These are phyloP conservation scores for Gaertneriomyces semiglobifer DNA, from an alignment of 192 early-diverging fungal species.

Conservation along the genomic window DNA sequence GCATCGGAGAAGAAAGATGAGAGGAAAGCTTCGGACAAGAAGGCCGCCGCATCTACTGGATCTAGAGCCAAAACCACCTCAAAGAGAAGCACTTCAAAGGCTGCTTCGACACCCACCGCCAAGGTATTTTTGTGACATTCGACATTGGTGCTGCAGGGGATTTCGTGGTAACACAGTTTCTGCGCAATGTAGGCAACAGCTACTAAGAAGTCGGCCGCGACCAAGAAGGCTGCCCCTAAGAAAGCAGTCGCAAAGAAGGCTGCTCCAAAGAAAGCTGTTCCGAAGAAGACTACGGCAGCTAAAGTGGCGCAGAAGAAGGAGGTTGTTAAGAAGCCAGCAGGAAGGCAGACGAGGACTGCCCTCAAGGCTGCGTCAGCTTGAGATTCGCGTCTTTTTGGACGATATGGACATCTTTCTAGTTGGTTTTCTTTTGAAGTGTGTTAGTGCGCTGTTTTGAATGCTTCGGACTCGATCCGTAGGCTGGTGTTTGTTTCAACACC, in stretches of 20 bases:
- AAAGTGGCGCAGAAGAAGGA: conserved; percentile 36
- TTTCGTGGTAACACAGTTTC: conserved; percentile 31
- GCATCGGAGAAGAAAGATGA: not conserved
- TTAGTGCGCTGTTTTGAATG: no score
- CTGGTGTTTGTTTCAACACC: no score
- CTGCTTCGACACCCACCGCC: conserved; percentile 20
- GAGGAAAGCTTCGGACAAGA: conserved; percentile 9
- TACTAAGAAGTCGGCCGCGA: conserved; percentile 7
- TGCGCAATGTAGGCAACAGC: not conserved
- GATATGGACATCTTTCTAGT: no score
- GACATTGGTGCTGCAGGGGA: conserved; percentile 28
- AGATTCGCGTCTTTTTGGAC: no score
- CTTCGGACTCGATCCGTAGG: no score
- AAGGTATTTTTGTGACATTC: not conserved
- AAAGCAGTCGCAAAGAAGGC: conserved; percentile 46
- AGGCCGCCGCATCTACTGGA: conserved; percentile 34
- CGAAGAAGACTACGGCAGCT: conserved; percentile 48
- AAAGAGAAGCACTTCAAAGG: conserved; percentile 11
- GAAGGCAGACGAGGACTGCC: no score
- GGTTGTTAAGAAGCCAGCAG: no score
- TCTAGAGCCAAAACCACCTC: conserved; percentile 12
- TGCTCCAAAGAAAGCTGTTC: conserved; percentile 31
- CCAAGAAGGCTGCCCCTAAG: conserved; percentile 23
- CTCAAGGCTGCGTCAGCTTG: no score
- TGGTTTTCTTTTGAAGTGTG: no score